Conservation (phyloP, 345 rosid species). For the Chamaenerion angustifolium region DNA sequence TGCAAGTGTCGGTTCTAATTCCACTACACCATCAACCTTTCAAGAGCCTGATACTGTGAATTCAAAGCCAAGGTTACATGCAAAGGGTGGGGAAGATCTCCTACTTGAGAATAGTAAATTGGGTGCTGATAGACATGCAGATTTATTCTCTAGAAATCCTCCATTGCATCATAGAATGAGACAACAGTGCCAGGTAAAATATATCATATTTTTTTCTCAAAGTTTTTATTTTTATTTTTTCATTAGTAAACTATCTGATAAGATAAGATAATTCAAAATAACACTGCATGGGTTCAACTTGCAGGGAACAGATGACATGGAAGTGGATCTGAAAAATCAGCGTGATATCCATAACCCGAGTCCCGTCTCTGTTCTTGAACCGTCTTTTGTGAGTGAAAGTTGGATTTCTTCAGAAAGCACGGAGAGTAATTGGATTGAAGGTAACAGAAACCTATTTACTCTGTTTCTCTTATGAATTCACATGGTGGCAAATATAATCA, state of each 20-base stretch:
- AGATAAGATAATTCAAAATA: background rate
- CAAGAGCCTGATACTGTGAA: conserved; percentile 15
- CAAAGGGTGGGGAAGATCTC: conserved; percentile 9
- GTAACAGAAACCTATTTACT: conserved; percentile 14
- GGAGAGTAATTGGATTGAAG: conserved; percentile 31
- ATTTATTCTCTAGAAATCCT: conserved; percentile 15
- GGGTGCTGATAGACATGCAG: conserved; percentile 11
- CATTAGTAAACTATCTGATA: too few relatives aligned
- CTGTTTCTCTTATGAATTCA: background rate
- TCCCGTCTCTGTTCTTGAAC: conserved; percentile 61
- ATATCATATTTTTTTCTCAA: background rate
- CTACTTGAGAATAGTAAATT: conserved; percentile 9
- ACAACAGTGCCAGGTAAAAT: conserved; percentile 35
- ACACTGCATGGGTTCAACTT: background rate
- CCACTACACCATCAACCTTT: conserved; percentile 18
- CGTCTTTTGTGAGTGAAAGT: conserved; percentile 48
- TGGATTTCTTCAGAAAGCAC: conserved; percentile 50
- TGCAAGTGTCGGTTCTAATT: conserved; percentile 18
- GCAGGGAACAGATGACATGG: conserved; percentile 45
- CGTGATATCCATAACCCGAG: conserved; percentile 39
- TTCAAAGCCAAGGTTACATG: conserved; percentile 7
- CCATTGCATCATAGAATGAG: conserved; percentile 15
- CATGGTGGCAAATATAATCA: background rate
- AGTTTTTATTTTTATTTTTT: background rate
- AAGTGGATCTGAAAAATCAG: conserved; percentile 22